These are phyloP conservation scores for Vaccinium darrowii DNA, from an alignment of 148 eudicot genomes.

Conservation along the genomic window DNA sequence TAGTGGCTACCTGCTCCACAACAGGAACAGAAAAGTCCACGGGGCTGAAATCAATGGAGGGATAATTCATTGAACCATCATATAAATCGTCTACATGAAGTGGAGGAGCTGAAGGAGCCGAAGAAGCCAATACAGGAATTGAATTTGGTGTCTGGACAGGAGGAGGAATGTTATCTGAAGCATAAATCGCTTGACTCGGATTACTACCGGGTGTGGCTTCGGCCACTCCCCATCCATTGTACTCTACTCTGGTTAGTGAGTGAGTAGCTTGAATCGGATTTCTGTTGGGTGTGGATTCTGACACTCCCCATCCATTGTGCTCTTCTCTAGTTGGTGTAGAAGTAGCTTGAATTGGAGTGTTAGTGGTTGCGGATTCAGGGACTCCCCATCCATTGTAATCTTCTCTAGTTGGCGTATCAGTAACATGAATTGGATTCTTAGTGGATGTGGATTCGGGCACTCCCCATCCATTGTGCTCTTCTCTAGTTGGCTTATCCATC, in stretches of 20 bases:
- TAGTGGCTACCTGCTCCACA: constrained; percentile 8
- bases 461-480: constrained; percentile 57
- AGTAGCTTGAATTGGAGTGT: not conserved
- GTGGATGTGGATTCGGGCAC: constrained; percentile 23
- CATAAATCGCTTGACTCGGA: not conserved
- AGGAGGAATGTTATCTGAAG: not conserved
- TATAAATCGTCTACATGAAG: constrained; percentile 32
- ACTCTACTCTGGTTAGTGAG: not conserved
- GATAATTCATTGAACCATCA: constrained; percentile 42
- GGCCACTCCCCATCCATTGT: not conserved
- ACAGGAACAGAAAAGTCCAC: constrained; percentile 33
- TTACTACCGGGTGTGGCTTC: not conserved
- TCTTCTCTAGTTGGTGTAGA: constrained; percentile 29
- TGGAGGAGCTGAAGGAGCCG: constrained; percentile 60
- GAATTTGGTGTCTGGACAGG: constrained; percentile 10
- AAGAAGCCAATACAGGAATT: constrained; percentile 20
- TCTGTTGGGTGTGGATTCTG: constrained; percentile 17
- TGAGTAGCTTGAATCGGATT: constrained; percentile 7
- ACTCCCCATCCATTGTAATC: not conserved
- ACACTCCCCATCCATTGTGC: constrained; percentile 53
- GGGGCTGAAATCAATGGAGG: constrained; percentile 41
- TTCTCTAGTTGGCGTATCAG: constrained; percentile 7
- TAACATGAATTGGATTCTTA: not conserved
- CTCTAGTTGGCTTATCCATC: constrained; percentile 35
- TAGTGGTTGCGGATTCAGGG: not conserved